These are phyloP conservation scores for Chlamydomonas schloesseri DNA, from an alignment of 139 green algal genomes.

Conservation along the genomic window DNA sequence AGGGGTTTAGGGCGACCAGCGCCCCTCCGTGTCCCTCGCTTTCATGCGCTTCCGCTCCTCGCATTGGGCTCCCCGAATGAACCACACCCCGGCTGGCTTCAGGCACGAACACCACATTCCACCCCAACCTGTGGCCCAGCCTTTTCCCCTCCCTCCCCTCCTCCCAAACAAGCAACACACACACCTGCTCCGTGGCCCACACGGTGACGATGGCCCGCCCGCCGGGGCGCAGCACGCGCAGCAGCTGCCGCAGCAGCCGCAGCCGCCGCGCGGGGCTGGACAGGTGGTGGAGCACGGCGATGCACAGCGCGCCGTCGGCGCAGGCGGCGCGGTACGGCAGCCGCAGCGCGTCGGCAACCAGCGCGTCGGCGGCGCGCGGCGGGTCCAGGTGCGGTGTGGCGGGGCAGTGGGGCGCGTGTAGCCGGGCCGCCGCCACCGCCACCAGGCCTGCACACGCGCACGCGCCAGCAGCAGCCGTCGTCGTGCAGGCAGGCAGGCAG, in stretches of 20 bases:
- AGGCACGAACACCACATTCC: too few species aligned
- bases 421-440: constrained; percentile 57
- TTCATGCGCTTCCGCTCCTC: too few species aligned
- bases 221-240: constrained; percentile 76
- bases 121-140: too few species aligned
- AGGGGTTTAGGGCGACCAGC: too few species aligned
- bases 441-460: constrained; percentile 60
- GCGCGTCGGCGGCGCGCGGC: constrained; percentile 75
- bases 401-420: constrained; percentile 42
- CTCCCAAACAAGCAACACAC: not conserved
- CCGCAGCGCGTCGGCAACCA: constrained; percentile 84
- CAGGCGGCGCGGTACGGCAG: constrained; percentile 79
- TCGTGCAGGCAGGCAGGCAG: too few species aligned
- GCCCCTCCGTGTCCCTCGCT: too few species aligned
- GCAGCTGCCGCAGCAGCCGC: constrained; percentile 82
- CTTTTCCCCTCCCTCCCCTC: too few species aligned
- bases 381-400: not conserved
- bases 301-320: constrained; percentile 93
- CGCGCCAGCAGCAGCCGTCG: too few species aligned
- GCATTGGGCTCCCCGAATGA: too few species aligned
- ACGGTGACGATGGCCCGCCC: constrained; percentile 79
- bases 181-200: constrained; percentile 87
- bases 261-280: constrained; percentile 73
- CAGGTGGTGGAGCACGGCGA: constrained; percentile 98
- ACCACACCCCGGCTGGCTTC: too few species aligned